Evolutionary conservation across 192 early-diverging fungal species (phyloP).

Genomic region (Entomortierella lignicola): DNA sequence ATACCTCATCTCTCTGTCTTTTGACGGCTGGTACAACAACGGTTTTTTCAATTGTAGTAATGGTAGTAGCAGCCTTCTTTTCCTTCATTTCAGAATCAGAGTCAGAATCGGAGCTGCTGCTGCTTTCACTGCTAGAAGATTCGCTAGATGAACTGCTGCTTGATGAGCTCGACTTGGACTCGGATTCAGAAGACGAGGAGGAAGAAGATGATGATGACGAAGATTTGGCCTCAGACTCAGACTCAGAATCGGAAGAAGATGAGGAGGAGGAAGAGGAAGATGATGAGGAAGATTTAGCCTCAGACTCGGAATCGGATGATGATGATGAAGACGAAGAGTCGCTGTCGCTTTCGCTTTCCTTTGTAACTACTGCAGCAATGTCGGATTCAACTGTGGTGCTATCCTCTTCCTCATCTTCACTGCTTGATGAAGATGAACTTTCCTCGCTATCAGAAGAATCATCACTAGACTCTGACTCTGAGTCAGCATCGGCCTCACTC

Average conservation of each 20-base stretch:
- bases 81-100: conserved; percentile 45
- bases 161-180: conserved; percentile 27
- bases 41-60: conserved; percentile 32
- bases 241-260: conserved; percentile 22
- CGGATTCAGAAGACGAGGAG: conserved; percentile 20
- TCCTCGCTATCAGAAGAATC: conserved; percentile 13
- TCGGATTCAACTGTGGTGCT: conserved; percentile 52
- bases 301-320: no score
- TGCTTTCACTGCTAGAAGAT: conserved; percentile 21
- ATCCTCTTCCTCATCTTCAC: conserved; percentile 49
- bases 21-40: conserved; percentile 39
- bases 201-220: conserved; percentile 19
- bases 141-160: conserved; percentile 27
- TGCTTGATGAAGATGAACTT: conserved; percentile 54
- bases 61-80: conserved; percentile 6
- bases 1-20: conserved; percentile 58
- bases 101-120: conserved; percentile 34
- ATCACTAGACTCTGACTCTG: background rate
- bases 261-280: conserved; percentile 21
- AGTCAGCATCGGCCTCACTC: background rate
- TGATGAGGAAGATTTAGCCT: no score
- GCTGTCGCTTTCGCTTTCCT: conserved; percentile 25
- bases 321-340: conserved; percentile 35
- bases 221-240: no score
- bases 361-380: conserved; percentile 17